Base-by-base conservation (phyloP, 2,329 filamentous ascomycete species). In the Grosmannia penicillata region DNA sequence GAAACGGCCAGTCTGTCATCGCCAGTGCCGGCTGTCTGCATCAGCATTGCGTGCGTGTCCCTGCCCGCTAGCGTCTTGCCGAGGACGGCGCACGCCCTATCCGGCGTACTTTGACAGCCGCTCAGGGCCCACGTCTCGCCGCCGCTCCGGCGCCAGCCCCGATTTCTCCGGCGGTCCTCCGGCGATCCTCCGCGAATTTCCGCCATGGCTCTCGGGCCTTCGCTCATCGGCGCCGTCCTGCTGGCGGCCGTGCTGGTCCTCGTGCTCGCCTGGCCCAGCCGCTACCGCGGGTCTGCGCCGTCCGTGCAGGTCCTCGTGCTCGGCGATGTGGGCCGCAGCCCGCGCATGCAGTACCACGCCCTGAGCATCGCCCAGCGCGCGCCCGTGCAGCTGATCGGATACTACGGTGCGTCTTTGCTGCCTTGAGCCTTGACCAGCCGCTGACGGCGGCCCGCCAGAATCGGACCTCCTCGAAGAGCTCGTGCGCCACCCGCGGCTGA, bases 341-440 rank as follows among this genome's bases (percentile, higher is more conserved):
- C 91, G 36, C 84, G 91, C 40, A 98, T 98, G 89, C 87, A 96
- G 54, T 96, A 98, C 51, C 91, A 98, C 69, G 89, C 89, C 17
- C 65, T 94, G 48, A 96, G 89, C 55, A 77, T 96, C 51, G 84
- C 85, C 29, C 82, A 78, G 50, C 77, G 86, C 52, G 84, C 84
- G 7, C 68, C 70, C 25, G 89, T 95, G 17, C 78, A 89, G 54
- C 63, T 98, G 11, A 78, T 98, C 48, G 91, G 89, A 33, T 96
- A 95, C 55, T 68, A 79, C 54, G 84, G 85, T 87, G 56, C 44
- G 54, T 33, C 7, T 21, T 18, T 13, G 4, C 13, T 29, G 15
- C 5, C 8, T 30, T 21, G 22, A 19, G 7, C 22, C 27, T 19
- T 18, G 6, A 22, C 33, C 17, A 18, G 39, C 25, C 22, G 29